These are phyloP conservation scores for Sporisorium iseilematis-ciliati DNA, from an alignment of 1,284 basidiomycete species.

Conservation along the genomic window DNA sequence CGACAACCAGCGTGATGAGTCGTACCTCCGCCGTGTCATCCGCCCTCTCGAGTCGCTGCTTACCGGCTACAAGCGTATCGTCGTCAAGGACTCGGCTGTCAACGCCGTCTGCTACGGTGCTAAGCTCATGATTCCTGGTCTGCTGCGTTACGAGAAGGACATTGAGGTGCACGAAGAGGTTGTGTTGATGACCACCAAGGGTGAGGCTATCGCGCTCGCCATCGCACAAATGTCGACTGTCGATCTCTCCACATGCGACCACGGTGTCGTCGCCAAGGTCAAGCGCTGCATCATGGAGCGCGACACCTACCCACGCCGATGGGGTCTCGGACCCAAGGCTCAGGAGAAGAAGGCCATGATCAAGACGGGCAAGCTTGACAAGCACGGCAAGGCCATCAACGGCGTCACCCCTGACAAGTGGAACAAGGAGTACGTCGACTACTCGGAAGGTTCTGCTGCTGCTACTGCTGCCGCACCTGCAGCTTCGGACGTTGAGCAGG, in stretches of 20 bases:
- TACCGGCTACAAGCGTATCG: constrained; percentile 96
- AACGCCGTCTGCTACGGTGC: constrained; percentile 99
- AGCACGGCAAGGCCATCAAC: constrained; percentile 92
- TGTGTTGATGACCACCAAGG: constrained; percentile 99
- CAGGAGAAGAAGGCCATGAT: constrained; percentile 91
- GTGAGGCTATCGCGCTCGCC: constrained; percentile 96
- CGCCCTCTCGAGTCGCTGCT: constrained; percentile 94
- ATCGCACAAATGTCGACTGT: constrained; percentile 88
- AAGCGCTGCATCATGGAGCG: constrained; percentile 99
- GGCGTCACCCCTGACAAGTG: constrained; percentile 90
- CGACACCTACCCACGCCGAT: constrained; percentile 96
- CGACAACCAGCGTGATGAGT: constrained; percentile 98
- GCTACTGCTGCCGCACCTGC: constrained; percentile 48
- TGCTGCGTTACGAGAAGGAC: constrained; percentile 95
- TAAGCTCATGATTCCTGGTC: constrained; percentile 99
- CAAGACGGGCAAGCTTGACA: constrained; percentile 89
- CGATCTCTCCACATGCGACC: constrained; percentile 96
- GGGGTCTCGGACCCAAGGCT: constrained; percentile 97
- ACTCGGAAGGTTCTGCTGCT: constrained; percentile 73
- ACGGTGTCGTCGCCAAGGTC: constrained; percentile 98
- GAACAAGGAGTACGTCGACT: constrained; percentile 94
- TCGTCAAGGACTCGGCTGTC: constrained; percentile 98
- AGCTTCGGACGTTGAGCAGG: constrained; percentile 24
- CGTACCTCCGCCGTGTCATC: constrained; percentile 94
- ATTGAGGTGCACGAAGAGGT: constrained; percentile 97